Percentiles rank a stretch among this genome's conserved stretches.
phyloP scores from a whole-genome alignment of 257 asterid species.

The Hygrophila difformis region DNA sequence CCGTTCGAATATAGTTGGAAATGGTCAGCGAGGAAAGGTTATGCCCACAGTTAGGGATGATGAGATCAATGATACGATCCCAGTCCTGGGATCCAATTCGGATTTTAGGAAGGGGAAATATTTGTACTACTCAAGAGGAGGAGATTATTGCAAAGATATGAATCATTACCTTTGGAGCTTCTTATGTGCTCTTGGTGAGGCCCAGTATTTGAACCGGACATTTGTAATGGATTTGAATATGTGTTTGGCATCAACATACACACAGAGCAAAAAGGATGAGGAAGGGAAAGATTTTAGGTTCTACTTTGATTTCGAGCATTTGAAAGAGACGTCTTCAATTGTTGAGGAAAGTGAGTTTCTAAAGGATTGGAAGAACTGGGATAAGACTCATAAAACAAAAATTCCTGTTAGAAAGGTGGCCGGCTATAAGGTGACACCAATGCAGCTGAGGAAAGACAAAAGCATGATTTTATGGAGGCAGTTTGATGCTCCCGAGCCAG shows the following conservation, averaged over 20 bases:
- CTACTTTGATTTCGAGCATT: constrained; percentile 91
- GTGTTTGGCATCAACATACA: constrained; percentile 70
- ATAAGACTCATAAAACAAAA: constrained; percentile 50
- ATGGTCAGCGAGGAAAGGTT: constrained; percentile 22
- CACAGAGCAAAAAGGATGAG: constrained; percentile 58
- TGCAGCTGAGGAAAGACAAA: constrained; percentile 63
- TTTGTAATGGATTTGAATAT: constrained; percentile 89
- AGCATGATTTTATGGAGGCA: constrained; percentile 73
- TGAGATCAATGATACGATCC: constrained; percentile 86
- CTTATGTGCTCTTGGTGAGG: constrained; percentile 92
- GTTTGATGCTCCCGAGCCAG: constrained; percentile 75
- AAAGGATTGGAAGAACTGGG: constrained; percentile 84
- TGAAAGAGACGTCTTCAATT: constrained; percentile 67
- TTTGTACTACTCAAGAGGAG: constrained; percentile 89
- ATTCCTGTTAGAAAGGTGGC: constrained; percentile 53
- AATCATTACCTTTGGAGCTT: constrained; percentile 91
- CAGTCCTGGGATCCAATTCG: constrained; percentile 57
- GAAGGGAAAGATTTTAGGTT: constrained; percentile 87
- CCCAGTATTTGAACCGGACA: constrained; percentile 78
- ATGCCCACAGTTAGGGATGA: constrained; percentile 48
- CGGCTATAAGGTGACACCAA: constrained; percentile 59
- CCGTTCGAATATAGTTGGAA: constrained; percentile 24
- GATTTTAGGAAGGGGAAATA: constrained; percentile 73
- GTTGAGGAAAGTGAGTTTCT: constrained; percentile 70
- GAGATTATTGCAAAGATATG: constrained; percentile 95